Evolutionary conservation across 345 rosid genomes (phyloP), one percentile per base, ranked within the genome.

Genomic region (Populus pruinosa): DNA sequence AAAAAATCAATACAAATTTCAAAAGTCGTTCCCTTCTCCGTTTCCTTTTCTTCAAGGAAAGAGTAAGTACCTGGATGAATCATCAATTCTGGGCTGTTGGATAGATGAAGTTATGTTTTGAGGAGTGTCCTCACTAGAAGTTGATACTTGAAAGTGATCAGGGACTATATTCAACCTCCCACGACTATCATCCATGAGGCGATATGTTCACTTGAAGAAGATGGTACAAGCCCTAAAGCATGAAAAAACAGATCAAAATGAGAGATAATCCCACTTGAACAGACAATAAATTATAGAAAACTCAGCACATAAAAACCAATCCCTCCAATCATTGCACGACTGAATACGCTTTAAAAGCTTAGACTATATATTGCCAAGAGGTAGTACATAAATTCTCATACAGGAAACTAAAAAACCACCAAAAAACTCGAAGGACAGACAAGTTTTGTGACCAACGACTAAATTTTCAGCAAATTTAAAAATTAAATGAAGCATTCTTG

Each of bases 121-220:
- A 75, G 80, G 76, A 80, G 83, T 56, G 39, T 83, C 82, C 8
- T 74, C 83, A 67, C 77, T 65, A 65, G 86, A 63, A 69, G 82
- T 84, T 72, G 96, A 86, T 14, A 85, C 88, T 82, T 84, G 85
- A 80, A 96, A 93, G 85, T 93, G 91, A 85, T 91, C 92, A 13
- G 83, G 85, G 74, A 92, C 81, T 78, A 92, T 85, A 64, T 85
- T 92, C 83, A 92, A 70, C 82, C 86, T 93, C 80, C 85, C 87
- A 80, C 81, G 84, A 83, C 81, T 72, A 87, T 87, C 97, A 83
- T 82, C 99, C 98, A 95, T 95, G 84, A 87, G 92, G 85, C 83
- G 71, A 53, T 65, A 8, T 39, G 56, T 49, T 70, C 47, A 47
- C 75, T 71, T 65, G 13, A 74, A 73, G n/a, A 75, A 63, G 38